Evolutionary conservation across 2,329 filamentous ascomycete genomes (phyloP).

Genomic region (Stromatinia cepivora): DNA sequence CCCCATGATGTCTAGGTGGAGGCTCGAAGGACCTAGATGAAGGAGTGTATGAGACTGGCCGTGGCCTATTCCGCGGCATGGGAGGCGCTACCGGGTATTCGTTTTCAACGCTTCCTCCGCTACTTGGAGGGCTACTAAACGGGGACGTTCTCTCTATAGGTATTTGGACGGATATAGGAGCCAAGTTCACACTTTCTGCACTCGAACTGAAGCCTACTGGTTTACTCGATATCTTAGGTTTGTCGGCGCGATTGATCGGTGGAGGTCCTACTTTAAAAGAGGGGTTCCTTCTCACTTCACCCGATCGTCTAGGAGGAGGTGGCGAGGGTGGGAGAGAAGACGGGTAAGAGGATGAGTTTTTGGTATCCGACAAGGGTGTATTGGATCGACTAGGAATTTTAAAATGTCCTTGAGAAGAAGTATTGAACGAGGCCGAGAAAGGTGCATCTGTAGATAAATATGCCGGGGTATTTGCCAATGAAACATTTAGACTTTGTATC

Average conservation of each 20-base stretch:
- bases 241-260: slow-evolving; percentile 77
- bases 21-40: slow-evolving; percentile 48
- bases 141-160: slow-evolving; percentile 59
- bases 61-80: slow-evolving; percentile 52
- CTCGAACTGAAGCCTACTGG: slow-evolving; percentile 37
- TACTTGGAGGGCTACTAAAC: slow-evolving; percentile 83
- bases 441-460: slow-evolving; percentile 36
- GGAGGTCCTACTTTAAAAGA: slow-evolving; percentile 56
- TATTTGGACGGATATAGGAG: slow-evolving; percentile 27
- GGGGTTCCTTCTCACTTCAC: slow-evolving; percentile 53
- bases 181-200: slow-evolving; percentile 39
- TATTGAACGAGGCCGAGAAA: slow-evolving; percentile 44
- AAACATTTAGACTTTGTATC: slow-evolving; percentile 32
- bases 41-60: slow-evolving; percentile 47
- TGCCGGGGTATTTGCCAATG: slow-evolving; percentile 31
- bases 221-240: slow-evolving; percentile 60
- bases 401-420: slow-evolving; percentile 46
- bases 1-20: slow-evolving; percentile 53
- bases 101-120: slow-evolving; percentile 60
- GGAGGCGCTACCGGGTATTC: slow-evolving; percentile 50
- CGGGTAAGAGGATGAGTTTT: slow-evolving; percentile 50
- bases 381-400: slow-evolving; percentile 57
- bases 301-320: slow-evolving; percentile 63
- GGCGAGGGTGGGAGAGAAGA: slow-evolving; percentile 60
- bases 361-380: slow-evolving; percentile 52